Evolutionary conservation across 2,329 filamentous ascomycete species (phyloP), one percentile per base, ranked within the genome.

Genomic region (Tolypocladium guangdongense): DNA sequence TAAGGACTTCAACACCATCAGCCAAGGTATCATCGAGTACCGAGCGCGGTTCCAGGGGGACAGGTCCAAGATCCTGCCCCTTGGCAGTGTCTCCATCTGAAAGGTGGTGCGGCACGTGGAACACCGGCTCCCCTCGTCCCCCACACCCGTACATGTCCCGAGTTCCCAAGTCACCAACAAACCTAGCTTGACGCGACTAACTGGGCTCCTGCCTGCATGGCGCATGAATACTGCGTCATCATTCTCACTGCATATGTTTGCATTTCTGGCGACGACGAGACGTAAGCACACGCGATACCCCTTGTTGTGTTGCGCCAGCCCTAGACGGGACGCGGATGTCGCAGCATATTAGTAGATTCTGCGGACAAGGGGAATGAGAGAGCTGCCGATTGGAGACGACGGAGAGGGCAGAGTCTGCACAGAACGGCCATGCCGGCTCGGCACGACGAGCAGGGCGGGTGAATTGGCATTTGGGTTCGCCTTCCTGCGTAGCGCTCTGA

Each of bases 1-100:
- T 54, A 79, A 77, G 64, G 84, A 88, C 63, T 87, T 87, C 64
- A 74, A 82, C 57, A 76, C 75, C 50, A 86, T 88, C 65, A 84
- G 84, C 54, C 72, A 77, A 60, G 80, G 81, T 52, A 87, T 89
- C 61, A 76, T 86, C 64, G 77, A 82, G 58, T 86, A 83, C 66
- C 81, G 84, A 62, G 75, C 80, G 57, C 76, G 76, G 52, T 87
- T 88, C 62, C 72, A 84, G 32, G 78, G 76, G 59, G 84, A 88
- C 68, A 73, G 75, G 57, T 81, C 79, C 61, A 83, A 81, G 70
- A 74, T 87, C 49, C 71, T 88, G 47, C 74, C 76, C 52, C 71
- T 85, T 58, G 79, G 80, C 59, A 67, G 71, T 55, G 71, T 79
- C 58, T 63, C 65, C 54, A 60, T 72, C 36, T 72, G 57, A 68